A percentile compares a stretch with the other conserved stretches of the same genome.
Conservation (phyloP, 23 red algal species). For the Agarophyton chilense region DNA sequence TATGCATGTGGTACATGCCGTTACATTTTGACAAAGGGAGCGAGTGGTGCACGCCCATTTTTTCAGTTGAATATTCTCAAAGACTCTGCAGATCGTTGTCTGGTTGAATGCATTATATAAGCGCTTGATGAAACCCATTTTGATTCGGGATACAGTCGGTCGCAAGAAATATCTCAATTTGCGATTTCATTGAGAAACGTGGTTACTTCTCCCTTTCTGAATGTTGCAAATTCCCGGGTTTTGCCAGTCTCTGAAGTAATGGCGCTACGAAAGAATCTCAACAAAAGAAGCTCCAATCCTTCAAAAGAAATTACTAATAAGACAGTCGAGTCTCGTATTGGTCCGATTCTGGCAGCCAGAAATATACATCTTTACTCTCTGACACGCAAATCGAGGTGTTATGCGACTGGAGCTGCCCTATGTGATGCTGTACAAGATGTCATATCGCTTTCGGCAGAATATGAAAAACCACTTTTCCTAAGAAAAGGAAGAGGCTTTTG, state of each 20-base stretch:
- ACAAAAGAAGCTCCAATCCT: neutral
- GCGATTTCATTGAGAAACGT: neutral
- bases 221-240: neutral
- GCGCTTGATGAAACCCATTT: neutral
- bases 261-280: neutral
- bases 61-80: neutral
- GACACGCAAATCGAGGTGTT: constrained; percentile 1
- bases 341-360: neutral
- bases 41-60: neutral
- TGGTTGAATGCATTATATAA: neutral
- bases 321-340: constrained; percentile 6
- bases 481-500: neutral
- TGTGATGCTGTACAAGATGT: neutral
- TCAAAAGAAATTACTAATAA: neutral
- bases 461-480: neutral
- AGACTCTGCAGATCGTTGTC: neutral
- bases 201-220: neutral
- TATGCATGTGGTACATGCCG: neutral
- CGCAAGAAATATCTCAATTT: neutral
- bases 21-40: neutral
- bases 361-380: constrained; percentile 12
- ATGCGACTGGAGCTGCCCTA: neutral
- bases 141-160: neutral
- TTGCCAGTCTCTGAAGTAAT: neutral
- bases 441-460: neutral